phyloP scores from a whole-genome alignment of 1,139 yeast genomes.

The Taphrina populina region DNA sequence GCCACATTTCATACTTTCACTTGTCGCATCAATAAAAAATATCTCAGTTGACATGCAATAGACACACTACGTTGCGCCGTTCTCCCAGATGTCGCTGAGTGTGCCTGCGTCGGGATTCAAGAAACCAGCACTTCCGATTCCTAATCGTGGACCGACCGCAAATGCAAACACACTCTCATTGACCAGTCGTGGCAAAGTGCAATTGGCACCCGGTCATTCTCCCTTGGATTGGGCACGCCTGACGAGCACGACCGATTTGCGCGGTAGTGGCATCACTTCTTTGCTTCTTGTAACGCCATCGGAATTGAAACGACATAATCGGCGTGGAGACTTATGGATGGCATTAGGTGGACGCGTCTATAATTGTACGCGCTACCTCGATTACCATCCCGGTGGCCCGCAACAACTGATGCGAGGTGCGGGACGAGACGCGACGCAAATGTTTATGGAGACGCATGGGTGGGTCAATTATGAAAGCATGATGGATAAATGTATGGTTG shows the following conservation, averaged over 20 bases:
- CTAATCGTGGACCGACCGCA: conserved; percentile 10
- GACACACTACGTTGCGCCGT: too few relatives aligned
- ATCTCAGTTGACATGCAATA: too few relatives aligned
- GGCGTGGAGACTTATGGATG: conserved; percentile 77
- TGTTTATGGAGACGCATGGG: conserved; percentile 52
- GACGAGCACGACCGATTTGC: conserved; percentile 51
- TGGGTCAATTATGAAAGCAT: conserved; percentile 68
- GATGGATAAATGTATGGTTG: conserved; percentile 74
- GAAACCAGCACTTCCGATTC: conserved; percentile 6
- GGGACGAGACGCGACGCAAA: conserved; percentile 77
- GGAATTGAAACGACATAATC: conserved; percentile 61
- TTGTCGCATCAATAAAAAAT: too few relatives aligned
- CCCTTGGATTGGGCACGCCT: conserved; percentile 82
- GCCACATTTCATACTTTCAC: too few relatives aligned
- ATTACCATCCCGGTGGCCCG: conserved; percentile 92
- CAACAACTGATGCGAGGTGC: conserved; percentile 76
- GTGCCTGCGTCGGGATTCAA: conserved; percentile 12
- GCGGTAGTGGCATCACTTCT: conserved; percentile 21
- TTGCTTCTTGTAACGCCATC: conserved; percentile 56
- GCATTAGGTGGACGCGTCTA: conserved; percentile 76
- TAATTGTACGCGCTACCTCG: conserved; percentile 75
- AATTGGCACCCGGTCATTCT: conserved; percentile 73
- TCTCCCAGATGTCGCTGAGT: conserved; percentile 2
- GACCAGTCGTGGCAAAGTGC: conserved; percentile 52
- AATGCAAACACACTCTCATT: conserved; percentile 34